Percentiles rank a stretch among this genome's conserved stretches.
phyloP scores from a whole-genome alignment of 129 eudicot genomes.

The Lactuca saligna region DNA sequence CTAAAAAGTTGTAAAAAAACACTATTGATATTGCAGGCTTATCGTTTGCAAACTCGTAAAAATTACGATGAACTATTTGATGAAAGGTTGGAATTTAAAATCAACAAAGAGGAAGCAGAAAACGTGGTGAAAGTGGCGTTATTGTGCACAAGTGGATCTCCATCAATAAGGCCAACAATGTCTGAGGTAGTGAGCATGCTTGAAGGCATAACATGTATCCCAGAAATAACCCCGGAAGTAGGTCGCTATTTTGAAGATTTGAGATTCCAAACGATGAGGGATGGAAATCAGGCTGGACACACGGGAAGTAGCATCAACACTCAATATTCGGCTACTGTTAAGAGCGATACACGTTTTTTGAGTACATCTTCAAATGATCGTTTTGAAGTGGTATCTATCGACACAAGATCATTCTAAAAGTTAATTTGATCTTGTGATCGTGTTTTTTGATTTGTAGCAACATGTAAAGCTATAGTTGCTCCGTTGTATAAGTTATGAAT shows the following conservation, averaged over 20 bases:
- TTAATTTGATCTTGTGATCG: not conserved
- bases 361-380: slow-evolving; percentile 34
- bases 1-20: too few species aligned
- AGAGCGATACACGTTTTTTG: slow-evolving; percentile 32
- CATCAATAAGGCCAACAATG: slow-evolving; percentile 69
- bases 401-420: slow-evolving; percentile 28
- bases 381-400: slow-evolving; percentile 30
- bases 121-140: slow-evolving; percentile 57
- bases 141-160: slow-evolving; percentile 69
- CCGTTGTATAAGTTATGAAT: too few species aligned
- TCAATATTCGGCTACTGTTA: slow-evolving; percentile 29
- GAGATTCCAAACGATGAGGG: slow-evolving; percentile 74
- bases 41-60: slow-evolving; percentile 48
- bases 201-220: slow-evolving; percentile 49
- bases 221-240: slow-evolving; percentile 42
- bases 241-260: slow-evolving; percentile 44
- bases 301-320: slow-evolving; percentile 26
- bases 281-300: slow-evolving; percentile 31
- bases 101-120: slow-evolving; percentile 60
- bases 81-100: slow-evolving; percentile 40
- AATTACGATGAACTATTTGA: slow-evolving; percentile 58
- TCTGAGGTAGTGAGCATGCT: slow-evolving; percentile 74
- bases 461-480: too few species aligned
- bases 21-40: slow-evolving; percentile 52
- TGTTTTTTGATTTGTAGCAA: not conserved